Evolutionary conservation across 139 green algal species (phyloP).

Genomic region (Ulvella scutata): DNA sequence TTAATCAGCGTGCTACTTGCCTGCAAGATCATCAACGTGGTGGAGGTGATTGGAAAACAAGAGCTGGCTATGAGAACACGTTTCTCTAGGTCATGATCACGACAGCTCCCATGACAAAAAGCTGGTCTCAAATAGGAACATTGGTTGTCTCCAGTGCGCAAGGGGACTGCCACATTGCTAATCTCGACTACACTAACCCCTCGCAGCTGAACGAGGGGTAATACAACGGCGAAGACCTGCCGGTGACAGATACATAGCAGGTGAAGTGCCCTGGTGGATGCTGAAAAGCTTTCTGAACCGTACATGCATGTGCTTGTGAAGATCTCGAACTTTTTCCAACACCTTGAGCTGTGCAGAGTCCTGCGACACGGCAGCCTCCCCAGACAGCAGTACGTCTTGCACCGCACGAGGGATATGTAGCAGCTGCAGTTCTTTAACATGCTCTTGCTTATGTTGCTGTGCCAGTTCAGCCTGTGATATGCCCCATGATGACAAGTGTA

Average conservation of each 20-base stretch:
- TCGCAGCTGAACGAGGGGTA: background rate
- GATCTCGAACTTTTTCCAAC: background rate
- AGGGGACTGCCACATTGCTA: background rate
- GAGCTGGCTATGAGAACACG: background rate
- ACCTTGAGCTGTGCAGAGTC: background rate
- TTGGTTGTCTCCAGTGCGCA: background rate
- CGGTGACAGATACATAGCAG: too few species aligned
- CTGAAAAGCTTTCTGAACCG: background rate
- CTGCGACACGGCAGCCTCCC: background rate
- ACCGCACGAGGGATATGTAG: background rate
- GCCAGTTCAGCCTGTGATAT: background rate
- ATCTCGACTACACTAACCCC: background rate
- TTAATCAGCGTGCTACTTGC: background rate
- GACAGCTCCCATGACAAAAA: background rate
- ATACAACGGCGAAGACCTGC: background rate
- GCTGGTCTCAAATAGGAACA: background rate
- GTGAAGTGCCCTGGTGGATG: too few species aligned
- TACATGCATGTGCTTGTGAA: background rate
- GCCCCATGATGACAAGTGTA: background rate
- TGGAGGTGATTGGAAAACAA: background rate
- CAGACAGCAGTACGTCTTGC: background rate
- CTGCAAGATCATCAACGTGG: background rate
- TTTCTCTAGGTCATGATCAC: background rate
- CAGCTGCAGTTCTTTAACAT: slow-evolving; percentile 1
- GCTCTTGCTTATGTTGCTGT: background rate